phyloP scores from a whole-genome alignment of 2,329 filamentous ascomycete genomes.

The Xylaria digitata region DNA sequence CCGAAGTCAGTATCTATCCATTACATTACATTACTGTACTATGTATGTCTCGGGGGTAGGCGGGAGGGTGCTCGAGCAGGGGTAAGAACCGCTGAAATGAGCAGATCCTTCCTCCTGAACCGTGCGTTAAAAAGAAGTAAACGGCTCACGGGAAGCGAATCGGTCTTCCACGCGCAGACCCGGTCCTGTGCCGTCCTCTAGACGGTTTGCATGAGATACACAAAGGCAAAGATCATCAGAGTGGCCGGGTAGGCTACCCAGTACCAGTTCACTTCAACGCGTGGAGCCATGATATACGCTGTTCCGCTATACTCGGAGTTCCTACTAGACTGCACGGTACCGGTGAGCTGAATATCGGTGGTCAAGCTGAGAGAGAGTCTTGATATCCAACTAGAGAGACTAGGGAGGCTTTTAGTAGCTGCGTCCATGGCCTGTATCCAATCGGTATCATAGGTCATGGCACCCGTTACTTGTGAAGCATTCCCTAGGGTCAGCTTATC shows the following conservation, averaged over 20 bases:
- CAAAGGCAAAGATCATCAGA: constrained; percentile 51
- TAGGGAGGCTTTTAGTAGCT: constrained; percentile 39
- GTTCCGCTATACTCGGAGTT: constrained; percentile 49
- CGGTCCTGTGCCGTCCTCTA: constrained; percentile 51
- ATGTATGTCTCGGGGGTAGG: neutral
- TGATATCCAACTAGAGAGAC: constrained; percentile 50
- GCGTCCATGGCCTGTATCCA: constrained; percentile 54
- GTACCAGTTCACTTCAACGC: constrained; percentile 52
- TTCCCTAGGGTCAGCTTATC: constrained; percentile 49
- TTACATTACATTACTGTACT: neutral
- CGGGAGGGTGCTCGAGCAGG: neutral
- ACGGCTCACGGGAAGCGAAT: constrained; percentile 48
- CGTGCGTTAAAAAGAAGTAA: neutral
- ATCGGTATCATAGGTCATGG: constrained; percentile 52
- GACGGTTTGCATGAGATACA: constrained; percentile 53
- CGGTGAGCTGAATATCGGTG: constrained; percentile 52
- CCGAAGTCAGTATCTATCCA: constrained; percentile 4
- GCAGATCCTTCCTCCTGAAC: neutral
- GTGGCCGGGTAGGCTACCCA: constrained; percentile 53
- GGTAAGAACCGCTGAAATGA: neutral
- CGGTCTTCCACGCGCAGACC: constrained; percentile 54
- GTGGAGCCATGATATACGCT: constrained; percentile 47
- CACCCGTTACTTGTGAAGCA: constrained; percentile 46
- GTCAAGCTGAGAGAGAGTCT: constrained; percentile 52
- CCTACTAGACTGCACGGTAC: constrained; percentile 35